phyloP scores from a whole-genome alignment of 2,329 filamentous ascomycete species.

The Aspergillus candidus region DNA sequence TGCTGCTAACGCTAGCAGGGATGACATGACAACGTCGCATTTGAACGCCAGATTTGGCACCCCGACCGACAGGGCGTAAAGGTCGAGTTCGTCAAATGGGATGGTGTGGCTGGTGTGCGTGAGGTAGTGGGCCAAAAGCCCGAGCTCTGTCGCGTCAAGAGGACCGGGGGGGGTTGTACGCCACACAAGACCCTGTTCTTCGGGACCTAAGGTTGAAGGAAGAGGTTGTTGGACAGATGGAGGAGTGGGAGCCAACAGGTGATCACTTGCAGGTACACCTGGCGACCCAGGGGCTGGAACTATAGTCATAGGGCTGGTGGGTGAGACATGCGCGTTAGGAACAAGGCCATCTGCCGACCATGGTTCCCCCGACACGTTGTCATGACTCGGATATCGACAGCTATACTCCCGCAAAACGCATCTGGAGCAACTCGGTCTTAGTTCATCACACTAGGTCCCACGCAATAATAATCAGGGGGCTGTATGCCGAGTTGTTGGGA shows the following conservation, averaged over 20 bases:
- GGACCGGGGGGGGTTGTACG: background rate
- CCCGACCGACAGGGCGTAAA: slow-evolving; percentile 38
- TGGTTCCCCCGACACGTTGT: slow-evolving; percentile 3
- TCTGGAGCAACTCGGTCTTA: slow-evolving; percentile 28
- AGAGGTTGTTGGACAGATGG: slow-evolving; percentile 1
- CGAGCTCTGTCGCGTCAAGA: slow-evolving; percentile 26
- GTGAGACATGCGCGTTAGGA: slow-evolving; percentile 1
- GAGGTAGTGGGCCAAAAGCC: slow-evolving; percentile 39
- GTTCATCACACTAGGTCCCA: slow-evolving; percentile 30
- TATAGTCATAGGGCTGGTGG: background rate
- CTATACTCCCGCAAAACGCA: slow-evolving; percentile 25
- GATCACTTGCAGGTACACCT: slow-evolving; percentile 4
- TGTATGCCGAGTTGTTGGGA: background rate
- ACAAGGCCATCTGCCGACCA: background rate
- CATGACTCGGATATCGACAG: slow-evolving; percentile 23
- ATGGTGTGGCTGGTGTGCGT: slow-evolving; percentile 37
- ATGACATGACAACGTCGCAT: slow-evolving; percentile 38
- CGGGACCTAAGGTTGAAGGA: background rate
- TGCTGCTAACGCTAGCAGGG: slow-evolving; percentile 39
- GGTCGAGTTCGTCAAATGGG: slow-evolving; percentile 34
- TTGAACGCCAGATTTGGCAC: slow-evolving; percentile 40
- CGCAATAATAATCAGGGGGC: slow-evolving; percentile 5
- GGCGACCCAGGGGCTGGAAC: background rate
- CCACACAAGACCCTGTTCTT: background rate
- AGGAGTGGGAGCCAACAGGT: slow-evolving; percentile 6